Evolutionary conservation across 768 basidiomycete species (phyloP).

Genomic region (Kwoniella botswanensis): DNA sequence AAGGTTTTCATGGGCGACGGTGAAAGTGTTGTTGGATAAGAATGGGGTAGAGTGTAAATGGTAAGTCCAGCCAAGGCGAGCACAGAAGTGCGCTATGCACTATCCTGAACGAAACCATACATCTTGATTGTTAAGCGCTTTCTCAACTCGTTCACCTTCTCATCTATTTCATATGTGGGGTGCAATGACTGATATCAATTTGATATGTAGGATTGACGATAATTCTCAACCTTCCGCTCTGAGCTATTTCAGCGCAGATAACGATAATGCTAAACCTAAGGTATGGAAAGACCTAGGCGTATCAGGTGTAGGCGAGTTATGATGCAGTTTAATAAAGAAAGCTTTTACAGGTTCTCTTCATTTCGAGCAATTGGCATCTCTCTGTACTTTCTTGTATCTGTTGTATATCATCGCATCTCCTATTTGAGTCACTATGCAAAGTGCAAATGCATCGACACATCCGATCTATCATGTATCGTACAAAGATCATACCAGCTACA

Average conservation of each 20-base stretch:
- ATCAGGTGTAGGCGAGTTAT: constrained; percentile 72
- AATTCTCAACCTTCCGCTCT: constrained; percentile 71
- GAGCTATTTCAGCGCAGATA: constrained; percentile 73
- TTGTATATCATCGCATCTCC: background rate
- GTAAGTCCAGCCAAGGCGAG: constrained; percentile 59
- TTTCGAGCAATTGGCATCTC: too few relatives aligned
- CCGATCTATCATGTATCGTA: background rate
- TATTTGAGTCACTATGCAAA: too few relatives aligned
- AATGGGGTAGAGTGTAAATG: constrained; percentile 79
- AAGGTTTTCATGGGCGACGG: constrained; percentile 94
- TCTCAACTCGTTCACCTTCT: constrained; percentile 10
- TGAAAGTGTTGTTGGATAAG: constrained; percentile 82
- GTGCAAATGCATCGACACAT: background rate
- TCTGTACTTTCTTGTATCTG: constrained; percentile 30
- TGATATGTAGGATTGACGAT: constrained; percentile 74
- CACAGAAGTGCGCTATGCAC: too few relatives aligned
- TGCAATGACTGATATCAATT: background rate
- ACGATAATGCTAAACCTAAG: constrained; percentile 75
- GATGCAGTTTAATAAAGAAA: background rate
- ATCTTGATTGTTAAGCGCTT: background rate
- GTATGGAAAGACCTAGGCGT: constrained; percentile 77
- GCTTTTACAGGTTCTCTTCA: too few relatives aligned
- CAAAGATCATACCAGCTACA: background rate
- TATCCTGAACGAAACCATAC: too few relatives aligned
- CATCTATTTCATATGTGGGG: too few relatives aligned